These are phyloP conservation scores for Moricandia arvensis DNA, from an alignment of 345 rosid species.

Conservation along the genomic window DNA sequence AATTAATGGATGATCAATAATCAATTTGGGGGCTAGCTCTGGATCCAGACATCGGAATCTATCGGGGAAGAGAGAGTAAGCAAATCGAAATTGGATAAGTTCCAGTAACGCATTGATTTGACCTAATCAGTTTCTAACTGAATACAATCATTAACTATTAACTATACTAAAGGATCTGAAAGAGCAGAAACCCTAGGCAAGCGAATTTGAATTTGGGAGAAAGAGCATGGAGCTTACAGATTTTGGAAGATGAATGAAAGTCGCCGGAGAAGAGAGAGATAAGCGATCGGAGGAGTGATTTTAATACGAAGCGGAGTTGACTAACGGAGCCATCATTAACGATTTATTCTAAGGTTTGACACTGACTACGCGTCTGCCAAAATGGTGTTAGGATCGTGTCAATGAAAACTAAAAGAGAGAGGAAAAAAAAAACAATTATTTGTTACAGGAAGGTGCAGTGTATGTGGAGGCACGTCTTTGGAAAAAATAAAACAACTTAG, in stretches of 20 bases:
- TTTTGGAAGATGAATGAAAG: slow-evolving; percentile 3
- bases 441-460: neutral
- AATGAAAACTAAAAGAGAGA: neutral
- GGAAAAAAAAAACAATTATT: neutral
- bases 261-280: slow-evolving; percentile 6
- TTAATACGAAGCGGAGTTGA: slow-evolving; percentile 25
- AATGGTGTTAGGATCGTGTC: slow-evolving; percentile 30
- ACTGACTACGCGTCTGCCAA: slow-evolving; percentile 2
- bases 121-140: neutral
- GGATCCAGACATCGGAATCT: neutral
- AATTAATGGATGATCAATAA: too few species aligned
- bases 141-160: neutral
- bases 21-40: neutral
- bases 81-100: too few species aligned
- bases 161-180: neutral
- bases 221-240: neutral
- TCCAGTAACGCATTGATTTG: neutral
- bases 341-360: neutral
- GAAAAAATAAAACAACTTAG: neutral
- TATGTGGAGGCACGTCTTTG: slow-evolving; percentile 8
- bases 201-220: neutral
- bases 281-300: slow-evolving; percentile 4
- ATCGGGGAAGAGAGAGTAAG: too few species aligned
- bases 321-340: slow-evolving; percentile 11
- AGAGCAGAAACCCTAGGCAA: neutral